Base-by-base conservation (phyloP, 345 rosid genomes). In the Sisymbrium irio region DNA sequence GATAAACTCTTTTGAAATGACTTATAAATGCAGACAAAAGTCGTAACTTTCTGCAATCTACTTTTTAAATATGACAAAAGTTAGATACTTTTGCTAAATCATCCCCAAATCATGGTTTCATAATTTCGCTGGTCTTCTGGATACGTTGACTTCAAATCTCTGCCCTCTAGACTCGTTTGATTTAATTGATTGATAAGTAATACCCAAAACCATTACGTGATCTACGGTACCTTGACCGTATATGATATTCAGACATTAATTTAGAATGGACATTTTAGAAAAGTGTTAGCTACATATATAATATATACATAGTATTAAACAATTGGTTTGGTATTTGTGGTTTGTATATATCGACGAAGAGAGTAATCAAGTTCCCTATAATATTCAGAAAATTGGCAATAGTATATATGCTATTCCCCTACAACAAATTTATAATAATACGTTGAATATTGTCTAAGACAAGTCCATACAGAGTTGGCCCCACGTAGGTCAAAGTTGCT, bases 71-170 rank as follows among this genome's bases (percentile, higher is more conserved):
- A 58, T 65, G 72, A 77, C 47, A 49, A 19, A 63, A 70, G 65
- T 46, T 63, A 35, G 17, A 32, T 58, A 41, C 72, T 65, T 77
- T 47, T 20, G 79, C 65, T 33, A 55, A 69, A 55, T 50, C 62
- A 71, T 41, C 80, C 80, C 66, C 65, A 64, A 57, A 77, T 77
- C 27, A 65, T 77, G 80, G 64, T 65, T 71, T 40, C 25, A 7
- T 49, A 45, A 30, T 76, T 15, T 35, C 40, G 40, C 50, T 58
- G 72, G 32, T 57, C 71, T 46, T 77, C 77, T 71, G 73, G 35
- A 77, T 40, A 65, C 68, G 68, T 71, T 59, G 77, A 65, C 77
- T 58, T 39, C 20, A 11, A 47, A 7, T 17, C 30, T 37, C 62
- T 62, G 66, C 40, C 62, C 30, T 13, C n/a, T 64, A 39, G 40